Base-by-base conservation (phyloP, 2,329 filamentous ascomycete genomes). In the Dactylonectria macrodidyma region DNA sequence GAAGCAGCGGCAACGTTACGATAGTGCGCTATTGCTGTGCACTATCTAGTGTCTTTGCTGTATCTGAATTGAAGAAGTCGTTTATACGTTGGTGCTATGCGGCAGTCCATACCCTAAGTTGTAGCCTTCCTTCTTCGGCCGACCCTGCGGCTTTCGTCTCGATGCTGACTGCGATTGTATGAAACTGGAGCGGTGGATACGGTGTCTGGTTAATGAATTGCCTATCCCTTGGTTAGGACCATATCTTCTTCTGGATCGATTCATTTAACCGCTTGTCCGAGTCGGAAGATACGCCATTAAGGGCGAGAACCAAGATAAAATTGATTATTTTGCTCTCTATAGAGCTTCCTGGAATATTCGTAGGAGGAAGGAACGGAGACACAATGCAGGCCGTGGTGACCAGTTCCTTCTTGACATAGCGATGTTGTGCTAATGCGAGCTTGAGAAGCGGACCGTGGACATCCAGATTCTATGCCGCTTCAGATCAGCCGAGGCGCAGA, bases 1-100 rank as follows among this genome's bases (percentile, higher is more conserved):
- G 44, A 1, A 70, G 12, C 3, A 67, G 64, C 6, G 68, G 68
- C 5, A 67, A 34, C 12, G 67, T 65, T 3, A 57, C 44, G 5
- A 61, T 38, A 26, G 44, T 9, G 34, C 30, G 16, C 8, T 10
- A 16, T n/a, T 19, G 16, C 8, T 10, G 22, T n/a, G 9, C 24
- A 14, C 36, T 26, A 3, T 41, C 5, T 2, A 64, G 56, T 44
- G 41, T 12, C 41, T 19, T 44, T 44, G 41, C 41, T 19, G 41
- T 4, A n/a, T 16, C 41, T 19, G 41, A 44, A 16, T 44, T 19
- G 41, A 44, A 44, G 41, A 44, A 44, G 22, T 47, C 26, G 4
- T 16, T 34, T 1, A 67, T 62, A 6, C 64, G 47, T 38, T 44
- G 58, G 41, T 59, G 30, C 55, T 55, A 57, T 24, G 59, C 55